Evolutionary conservation across 75 land plant genomes (phyloP).

Genomic region (Sequoiadendron giganteum): DNA sequence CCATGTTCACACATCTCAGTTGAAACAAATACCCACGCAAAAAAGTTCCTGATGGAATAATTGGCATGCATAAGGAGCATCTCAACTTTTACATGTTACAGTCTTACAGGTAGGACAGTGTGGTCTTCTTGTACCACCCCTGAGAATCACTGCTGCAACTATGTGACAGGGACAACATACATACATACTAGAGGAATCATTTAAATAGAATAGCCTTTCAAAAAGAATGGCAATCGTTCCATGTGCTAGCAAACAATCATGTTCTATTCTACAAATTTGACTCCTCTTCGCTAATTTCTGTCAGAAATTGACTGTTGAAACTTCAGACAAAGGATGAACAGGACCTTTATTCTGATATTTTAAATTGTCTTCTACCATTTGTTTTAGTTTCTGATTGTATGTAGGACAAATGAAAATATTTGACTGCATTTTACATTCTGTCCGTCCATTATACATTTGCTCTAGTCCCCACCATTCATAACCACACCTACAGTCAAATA

Average conservation of each 20-base stretch:
- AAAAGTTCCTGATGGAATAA: slow-evolving; percentile 82
- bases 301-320: slow-evolving; percentile 69
- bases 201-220: slow-evolving; percentile 71
- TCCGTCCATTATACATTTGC: slow-evolving; percentile 60
- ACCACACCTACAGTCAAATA: slow-evolving; percentile 46
- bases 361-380: slow-evolving; percentile 88
- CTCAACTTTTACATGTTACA: slow-evolving; percentile 45
- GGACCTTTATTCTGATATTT: slow-evolving; percentile 78
- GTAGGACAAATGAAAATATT: slow-evolving; percentile 70
- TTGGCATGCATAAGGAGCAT: slow-evolving; percentile 88
- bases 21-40: slow-evolving; percentile 76
- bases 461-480: slow-evolving; percentile 65
- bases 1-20: slow-evolving; percentile 43
- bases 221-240: slow-evolving; percentile 78
- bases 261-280: slow-evolving; percentile 94
- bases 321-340: slow-evolving; percentile 61
- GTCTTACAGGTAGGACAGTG: slow-evolving; percentile 63
- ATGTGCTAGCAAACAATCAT: slow-evolving; percentile 85
- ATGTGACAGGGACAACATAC: slow-evolving; percentile 59
- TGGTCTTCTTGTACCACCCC: slow-evolving; percentile 40
- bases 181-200: slow-evolving; percentile 68
- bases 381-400: slow-evolving; percentile 75
- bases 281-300: slow-evolving; percentile 69
- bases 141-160: slow-evolving; percentile 44
- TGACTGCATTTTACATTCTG: slow-evolving; percentile 34